Evolutionary conservation across 108 stramenopile genomes (phyloP).

Genomic region (Poteriospumella lacustris): DNA sequence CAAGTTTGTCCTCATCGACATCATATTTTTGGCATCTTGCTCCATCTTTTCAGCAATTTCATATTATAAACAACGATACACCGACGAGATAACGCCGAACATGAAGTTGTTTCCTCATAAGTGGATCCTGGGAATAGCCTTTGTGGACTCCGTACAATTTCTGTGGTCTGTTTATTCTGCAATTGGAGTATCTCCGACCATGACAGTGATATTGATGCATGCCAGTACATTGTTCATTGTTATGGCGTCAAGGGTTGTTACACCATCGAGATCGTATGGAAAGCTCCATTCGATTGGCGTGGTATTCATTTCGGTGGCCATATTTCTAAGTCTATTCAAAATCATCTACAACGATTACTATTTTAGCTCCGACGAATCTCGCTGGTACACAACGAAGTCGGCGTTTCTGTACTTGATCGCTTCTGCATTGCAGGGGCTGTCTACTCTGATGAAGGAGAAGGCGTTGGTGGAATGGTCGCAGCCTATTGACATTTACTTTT

Average conservation of each 20-base stretch:
- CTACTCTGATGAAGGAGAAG: not conserved
- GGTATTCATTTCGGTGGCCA: not conserved
- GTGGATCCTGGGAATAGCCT: not conserved
- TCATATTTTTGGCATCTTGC: conserved; percentile 1
- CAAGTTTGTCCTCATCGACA: conserved; percentile 19
- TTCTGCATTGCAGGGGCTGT: not conserved
- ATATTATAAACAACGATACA: not conserved
- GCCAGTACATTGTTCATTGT: conserved; percentile 13
- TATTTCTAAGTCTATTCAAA: not conserved
- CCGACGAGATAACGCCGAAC: not conserved
- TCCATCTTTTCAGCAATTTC: not conserved
- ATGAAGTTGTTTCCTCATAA: conserved; percentile 15
- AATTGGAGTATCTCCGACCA: conserved; percentile 2
- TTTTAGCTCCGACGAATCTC: no score
- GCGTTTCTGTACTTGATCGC: not conserved
- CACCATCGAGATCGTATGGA: not conserved
- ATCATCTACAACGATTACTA: not conserved
- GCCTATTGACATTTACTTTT: not conserved
- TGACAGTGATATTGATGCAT: conserved; percentile 31
- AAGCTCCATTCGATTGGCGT: not conserved
- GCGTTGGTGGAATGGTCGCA: not conserved
- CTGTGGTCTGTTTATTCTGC: conserved; percentile 14
- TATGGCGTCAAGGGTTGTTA: not conserved
- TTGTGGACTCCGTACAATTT: conserved; percentile 18
- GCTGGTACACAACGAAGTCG: not conserved